phyloP scores from a whole-genome alignment of 202 grass and related monocot genomes.

The Cymbopogon flexuosus region DNA sequence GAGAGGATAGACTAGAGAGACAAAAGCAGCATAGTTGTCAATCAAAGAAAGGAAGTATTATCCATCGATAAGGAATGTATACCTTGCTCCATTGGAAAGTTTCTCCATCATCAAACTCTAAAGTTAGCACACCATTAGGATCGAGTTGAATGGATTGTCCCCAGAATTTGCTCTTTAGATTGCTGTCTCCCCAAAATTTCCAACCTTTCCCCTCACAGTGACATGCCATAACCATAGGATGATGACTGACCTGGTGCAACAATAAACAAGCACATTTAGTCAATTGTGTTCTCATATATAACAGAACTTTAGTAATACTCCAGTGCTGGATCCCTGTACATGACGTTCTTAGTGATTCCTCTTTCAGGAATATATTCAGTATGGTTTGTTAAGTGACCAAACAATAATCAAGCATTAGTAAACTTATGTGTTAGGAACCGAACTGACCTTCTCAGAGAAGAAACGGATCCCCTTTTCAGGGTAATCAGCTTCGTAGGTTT shows the following conservation, averaged over 20 bases:
- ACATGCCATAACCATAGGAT: conserved; percentile 68
- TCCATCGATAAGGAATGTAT: background rate
- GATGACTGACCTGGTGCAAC: conserved; percentile 68
- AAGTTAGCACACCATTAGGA: conserved; percentile 55
- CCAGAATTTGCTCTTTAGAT: conserved; percentile 74
- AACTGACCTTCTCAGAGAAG: too few species aligned
- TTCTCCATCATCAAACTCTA: conserved; percentile 86
- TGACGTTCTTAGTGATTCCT: background rate
- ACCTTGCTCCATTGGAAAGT: conserved; percentile 83
- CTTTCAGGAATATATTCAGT: background rate
- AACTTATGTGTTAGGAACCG: too few species aligned
- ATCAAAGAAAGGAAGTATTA: conserved; percentile 5
- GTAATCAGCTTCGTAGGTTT: too few species aligned
- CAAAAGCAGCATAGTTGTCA: background rate
- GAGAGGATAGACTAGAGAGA: background rate
- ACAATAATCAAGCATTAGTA: background rate
- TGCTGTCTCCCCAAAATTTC: conserved; percentile 86
- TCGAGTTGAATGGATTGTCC: conserved; percentile 72
- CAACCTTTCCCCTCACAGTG: conserved; percentile 80
- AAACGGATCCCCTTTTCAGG: too few species aligned
- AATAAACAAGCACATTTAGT: conserved; percentile 29
- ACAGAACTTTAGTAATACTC: background rate
- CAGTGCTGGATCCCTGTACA: background rate
- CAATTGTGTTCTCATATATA: background rate
- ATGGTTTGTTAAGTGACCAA: background rate